Evolutionary conservation across 148 eudicot genomes (phyloP), one percentile per base, ranked within the genome.

Genomic region (Amaranthus cruentus): DNA sequence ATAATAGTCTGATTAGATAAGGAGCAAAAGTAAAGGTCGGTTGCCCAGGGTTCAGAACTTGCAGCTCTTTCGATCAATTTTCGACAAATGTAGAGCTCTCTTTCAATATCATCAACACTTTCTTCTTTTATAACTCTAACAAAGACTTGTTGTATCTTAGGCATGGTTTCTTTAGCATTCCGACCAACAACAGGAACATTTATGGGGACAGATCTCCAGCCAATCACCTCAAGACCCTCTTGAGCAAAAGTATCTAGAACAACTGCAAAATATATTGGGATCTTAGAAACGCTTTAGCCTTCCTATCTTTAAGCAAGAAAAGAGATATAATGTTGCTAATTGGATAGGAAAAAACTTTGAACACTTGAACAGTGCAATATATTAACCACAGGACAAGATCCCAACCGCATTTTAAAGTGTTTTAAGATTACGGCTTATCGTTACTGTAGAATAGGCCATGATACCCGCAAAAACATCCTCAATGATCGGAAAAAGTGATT

Each of bases 221-320:
- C 99, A 74, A 95, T 86, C 85, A 95, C 94, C 80, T 95, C 93
- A 76, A 95, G 83, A 77, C 99, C 99, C 85, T 95, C 99, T 84
- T 92, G 86, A 7, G 83, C 78, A 83, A 95, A 90, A 59, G 71
- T 90, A 78, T 80, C 80, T 21, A 75, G 52, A 72, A 95, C 85
- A 71, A 77, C 99, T 95, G 85, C 84, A 87, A 46, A 81, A 43
- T 42, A 11, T 11, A 63, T 28, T 9, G 42, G 55, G 54, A 55
- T 47, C 73, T 57, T 12, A 62, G 65, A 55, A 53, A 68, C 21
- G 48, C 69, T 56, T 46, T 8, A 57, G 28, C 13, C 13, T 42
- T 48, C 42, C 69, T 38, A 12, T 51, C 42, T 55, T 44, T 8
- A 6, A 42, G 42, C 5, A 9, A 9, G 10, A 55, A 53, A 6